Evolutionary conservation across 768 basidiomycete species (phyloP), one percentile per base, ranked within the genome.

Genomic region (Naganishia friedmannii): DNA sequence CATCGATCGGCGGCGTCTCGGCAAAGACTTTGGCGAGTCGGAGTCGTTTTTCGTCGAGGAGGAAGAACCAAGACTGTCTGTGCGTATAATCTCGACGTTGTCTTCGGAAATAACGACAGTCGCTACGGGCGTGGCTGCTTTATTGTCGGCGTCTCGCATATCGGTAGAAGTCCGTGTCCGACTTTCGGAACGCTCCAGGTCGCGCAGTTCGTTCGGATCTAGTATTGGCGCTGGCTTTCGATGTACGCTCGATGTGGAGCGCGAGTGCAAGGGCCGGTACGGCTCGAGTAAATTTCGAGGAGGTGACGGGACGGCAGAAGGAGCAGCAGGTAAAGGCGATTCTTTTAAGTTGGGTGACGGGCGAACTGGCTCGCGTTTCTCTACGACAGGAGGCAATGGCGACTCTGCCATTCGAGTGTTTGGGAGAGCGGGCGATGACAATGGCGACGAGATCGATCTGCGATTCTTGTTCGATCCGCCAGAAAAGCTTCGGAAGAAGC

Each of bases 401-500:
- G 60, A 63, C 19, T 63, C 60, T 12, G 48, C 3, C 48, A 51
- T 51, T 51, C 48, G 48, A 51, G 48, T 3, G 48, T 21, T 51
- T 4, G 48, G 23, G 19, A 51, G 19, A 21, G 23, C n/a, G n/a
- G 48, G 48, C 48, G 48, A 51, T 23, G 48, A 51, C 26, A 63
- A 34, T 26, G 60, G 60, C 9, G 39, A 63, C 23, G 60, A 63
- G 23, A 63, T 63, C 37, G 60, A 34, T 45, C 39, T 63, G 26
- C 60, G 60, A n/a, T 63, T 63, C 26, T 63, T 63, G 60, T 21
- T 63, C 21, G 60, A 63, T 26, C 60, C 28, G 10, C 60, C 60
- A 17, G 60, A 63, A 29, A 63, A 63, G 26, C 60, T 63, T 63
- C 39, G 60, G n/a, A 63, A 63, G 32, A 63, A 63, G 60, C 60